A percentile compares a stretch with the other conserved stretches of the same genome.
phyloP scores from a whole-genome alignment of 345 rosid species.

The Anacardium occidentale region DNA sequence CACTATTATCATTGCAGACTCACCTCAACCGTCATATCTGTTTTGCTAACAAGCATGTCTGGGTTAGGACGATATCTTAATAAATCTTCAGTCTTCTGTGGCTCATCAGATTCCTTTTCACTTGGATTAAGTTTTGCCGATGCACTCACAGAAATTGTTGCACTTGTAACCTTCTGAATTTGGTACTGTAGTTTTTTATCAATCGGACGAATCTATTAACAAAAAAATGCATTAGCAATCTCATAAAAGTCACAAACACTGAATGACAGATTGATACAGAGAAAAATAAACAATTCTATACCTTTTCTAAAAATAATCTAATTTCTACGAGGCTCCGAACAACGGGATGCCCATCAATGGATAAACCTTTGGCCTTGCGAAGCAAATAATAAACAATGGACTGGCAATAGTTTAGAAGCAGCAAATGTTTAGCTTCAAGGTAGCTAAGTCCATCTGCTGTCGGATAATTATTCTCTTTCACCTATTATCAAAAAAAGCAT shows the following conservation, averaged over 20 bases:
- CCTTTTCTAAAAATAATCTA: slow-evolving; percentile 87
- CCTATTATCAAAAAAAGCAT: slow-evolving; percentile 37
- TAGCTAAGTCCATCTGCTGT: slow-evolving; percentile 87
- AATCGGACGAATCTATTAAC: slow-evolving; percentile 71
- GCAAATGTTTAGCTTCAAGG: slow-evolving; percentile 80
- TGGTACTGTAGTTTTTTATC: slow-evolving; percentile 93
- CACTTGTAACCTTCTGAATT: slow-evolving; percentile 74
- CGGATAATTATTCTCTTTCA: slow-evolving; percentile 61
- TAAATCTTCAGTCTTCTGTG: slow-evolving; percentile 57
- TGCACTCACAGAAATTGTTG: slow-evolving; percentile 36
- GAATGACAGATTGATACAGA: not conserved
- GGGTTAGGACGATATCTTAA: slow-evolving; percentile 81
- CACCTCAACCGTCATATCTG: slow-evolving; percentile 37
- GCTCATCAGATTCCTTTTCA: slow-evolving; percentile 35
- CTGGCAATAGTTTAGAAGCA: slow-evolving; percentile 83
- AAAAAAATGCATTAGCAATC: not conserved
- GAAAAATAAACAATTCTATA: slow-evolving; percentile 22
- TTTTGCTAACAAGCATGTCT: slow-evolving; percentile 61
- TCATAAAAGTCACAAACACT: not conserved
- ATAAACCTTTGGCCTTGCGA: slow-evolving; percentile 75
- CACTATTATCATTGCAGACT: slow-evolving; percentile 15
- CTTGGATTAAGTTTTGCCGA: slow-evolving; percentile 30
- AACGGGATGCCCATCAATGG: slow-evolving; percentile 77
- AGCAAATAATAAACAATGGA: slow-evolving; percentile 76
- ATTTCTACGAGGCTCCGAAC: slow-evolving; percentile 83